Conservation (phyloP, 805 yeast species). For the Metschnikowia baotianmanensis region DNA sequence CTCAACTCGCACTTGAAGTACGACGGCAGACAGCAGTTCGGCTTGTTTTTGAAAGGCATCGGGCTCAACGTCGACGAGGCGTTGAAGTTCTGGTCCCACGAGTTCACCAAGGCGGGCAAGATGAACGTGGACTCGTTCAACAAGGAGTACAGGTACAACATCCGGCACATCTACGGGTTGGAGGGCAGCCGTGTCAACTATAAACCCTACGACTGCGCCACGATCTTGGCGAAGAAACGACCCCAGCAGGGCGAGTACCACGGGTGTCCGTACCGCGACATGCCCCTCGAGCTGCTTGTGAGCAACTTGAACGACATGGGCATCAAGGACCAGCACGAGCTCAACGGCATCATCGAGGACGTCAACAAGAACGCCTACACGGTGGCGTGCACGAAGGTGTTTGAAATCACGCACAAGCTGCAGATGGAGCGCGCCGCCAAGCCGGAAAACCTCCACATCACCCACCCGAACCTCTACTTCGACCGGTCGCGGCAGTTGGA, state of each 20-base stretch:
- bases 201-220: slow-evolving; percentile 81
- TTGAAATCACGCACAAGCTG: slow-evolving; percentile 63
- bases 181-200: slow-evolving; percentile 88
- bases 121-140: slow-evolving; percentile 72
- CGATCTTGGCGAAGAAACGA: slow-evolving; percentile 68
- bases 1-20: slow-evolving; percentile 72
- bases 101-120: slow-evolving; percentile 54
- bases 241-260: slow-evolving; percentile 71
- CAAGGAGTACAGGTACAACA: slow-evolving; percentile 85
- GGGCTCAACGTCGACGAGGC: slow-evolving; percentile 90
- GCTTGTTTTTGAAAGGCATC: slow-evolving; percentile 82
- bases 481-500: slow-evolving; percentile 68
- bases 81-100: slow-evolving; percentile 73
- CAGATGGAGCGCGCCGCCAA: slow-evolving; percentile 39
- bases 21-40: slow-evolving; percentile 80
- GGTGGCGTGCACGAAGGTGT: slow-evolving; percentile 85
- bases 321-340: slow-evolving; percentile 52
- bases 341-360: slow-evolving; percentile 63
- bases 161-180: slow-evolving; percentile 86
- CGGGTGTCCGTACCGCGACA: slow-evolving; percentile 91
- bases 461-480: slow-evolving; percentile 87
- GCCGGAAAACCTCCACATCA: slow-evolving; percentile 58
- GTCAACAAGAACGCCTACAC: slow-evolving; percentile 71
- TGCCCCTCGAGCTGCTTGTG: slow-evolving; percentile 61
- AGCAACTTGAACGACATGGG: slow-evolving; percentile 61